These are phyloP conservation scores for Alternaria longipes DNA, from an alignment of 2,329 filamentous ascomycete genomes.

Conservation along the genomic window DNA sequence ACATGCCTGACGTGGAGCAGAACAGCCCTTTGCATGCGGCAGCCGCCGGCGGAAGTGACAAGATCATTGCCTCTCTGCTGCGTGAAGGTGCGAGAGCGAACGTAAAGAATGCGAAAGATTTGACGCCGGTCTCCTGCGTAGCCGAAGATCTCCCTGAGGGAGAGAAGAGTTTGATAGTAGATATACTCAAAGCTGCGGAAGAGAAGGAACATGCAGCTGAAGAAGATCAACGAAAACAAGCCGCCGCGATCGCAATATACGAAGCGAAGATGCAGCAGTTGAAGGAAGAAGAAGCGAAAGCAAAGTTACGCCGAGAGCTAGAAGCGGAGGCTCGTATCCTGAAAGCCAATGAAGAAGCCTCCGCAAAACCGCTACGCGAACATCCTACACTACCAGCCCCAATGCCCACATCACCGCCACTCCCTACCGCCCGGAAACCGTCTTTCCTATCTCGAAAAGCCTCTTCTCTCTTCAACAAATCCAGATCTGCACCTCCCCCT, in stretches of 20 bases:
- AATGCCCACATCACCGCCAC: constrained; percentile 10
- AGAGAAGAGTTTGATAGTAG: constrained; percentile 30
- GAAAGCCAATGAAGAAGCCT: background rate
- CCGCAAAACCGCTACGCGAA: constrained; percentile 4
- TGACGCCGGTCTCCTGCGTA: constrained; percentile 28
- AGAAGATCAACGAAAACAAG: constrained; percentile 10
- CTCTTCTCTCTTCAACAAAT: constrained; percentile 17
- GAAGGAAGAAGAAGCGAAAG: constrained; percentile 17
- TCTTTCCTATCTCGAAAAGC: constrained; percentile 21
- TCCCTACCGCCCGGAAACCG: background rate
- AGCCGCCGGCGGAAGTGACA: constrained; percentile 24
- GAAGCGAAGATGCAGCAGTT: constrained; percentile 20
- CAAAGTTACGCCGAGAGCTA: background rate
- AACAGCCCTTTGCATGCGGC: constrained; percentile 37
- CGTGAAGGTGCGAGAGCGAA: constrained; percentile 30
- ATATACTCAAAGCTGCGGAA: constrained; percentile 32
- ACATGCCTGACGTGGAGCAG: constrained; percentile 27
- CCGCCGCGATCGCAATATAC: constrained; percentile 10
- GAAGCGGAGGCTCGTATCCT: constrained; percentile 4
- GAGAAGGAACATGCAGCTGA: constrained; percentile 23
- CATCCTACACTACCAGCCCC: background rate
- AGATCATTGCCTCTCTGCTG: constrained; percentile 26
- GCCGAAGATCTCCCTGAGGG: constrained; percentile 22
- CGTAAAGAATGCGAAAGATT: constrained; percentile 25
- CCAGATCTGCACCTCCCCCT: constrained; percentile 2